phyloP scores from a whole-genome alignment of 2,329 filamentous ascomycete genomes.

The Penicillium brevicompactum region DNA sequence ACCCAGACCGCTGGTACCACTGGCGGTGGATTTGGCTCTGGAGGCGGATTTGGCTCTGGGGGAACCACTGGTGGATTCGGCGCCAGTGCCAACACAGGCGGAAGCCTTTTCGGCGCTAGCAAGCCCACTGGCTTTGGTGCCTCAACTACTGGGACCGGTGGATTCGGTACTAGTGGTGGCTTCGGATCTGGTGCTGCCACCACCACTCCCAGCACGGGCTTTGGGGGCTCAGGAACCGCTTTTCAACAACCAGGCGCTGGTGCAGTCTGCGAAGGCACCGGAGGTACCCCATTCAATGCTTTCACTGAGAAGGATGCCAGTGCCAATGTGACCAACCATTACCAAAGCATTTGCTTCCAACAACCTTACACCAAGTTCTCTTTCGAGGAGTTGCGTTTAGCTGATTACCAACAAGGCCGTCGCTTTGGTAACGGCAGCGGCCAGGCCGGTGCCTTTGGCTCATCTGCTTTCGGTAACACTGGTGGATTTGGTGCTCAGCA shows the following conservation, averaged over 20 bases:
- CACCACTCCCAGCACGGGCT: slow-evolving; percentile 26
- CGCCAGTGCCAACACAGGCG: slow-evolving; percentile 23
- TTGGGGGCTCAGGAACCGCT: slow-evolving; percentile 46
- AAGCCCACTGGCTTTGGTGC: slow-evolving; percentile 26
- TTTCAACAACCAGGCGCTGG: slow-evolving; percentile 33
- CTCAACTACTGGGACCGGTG: slow-evolving; percentile 17
- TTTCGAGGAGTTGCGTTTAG: slow-evolving; percentile 76
- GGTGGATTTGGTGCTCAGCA: slow-evolving; percentile 49
- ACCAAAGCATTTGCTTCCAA: slow-evolving; percentile 53
- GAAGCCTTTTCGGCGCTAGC: slow-evolving; percentile 44
- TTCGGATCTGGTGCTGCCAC: slow-evolving; percentile 27
- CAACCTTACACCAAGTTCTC: slow-evolving; percentile 75
- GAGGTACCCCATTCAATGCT: slow-evolving; percentile 47
- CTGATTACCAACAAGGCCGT: slow-evolving; percentile 85
- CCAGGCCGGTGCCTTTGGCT: slow-evolving; percentile 79
- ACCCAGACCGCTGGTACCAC: slow-evolving; percentile 25
- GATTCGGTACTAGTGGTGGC: slow-evolving; percentile 32
- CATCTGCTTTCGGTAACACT: slow-evolving; percentile 57
- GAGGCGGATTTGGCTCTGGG: slow-evolving; percentile 32
- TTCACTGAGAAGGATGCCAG: slow-evolving; percentile 49
- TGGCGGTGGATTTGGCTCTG: slow-evolving; percentile 32
- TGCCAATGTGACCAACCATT: slow-evolving; percentile 45
- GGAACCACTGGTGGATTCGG: slow-evolving; percentile 30
- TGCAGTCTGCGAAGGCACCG: slow-evolving; percentile 49
- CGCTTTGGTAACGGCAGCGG: slow-evolving; percentile 81